Evolutionary conservation across 768 basidiomycete species (phyloP).

Genomic region (Cystobasidium onofrii): DNA sequence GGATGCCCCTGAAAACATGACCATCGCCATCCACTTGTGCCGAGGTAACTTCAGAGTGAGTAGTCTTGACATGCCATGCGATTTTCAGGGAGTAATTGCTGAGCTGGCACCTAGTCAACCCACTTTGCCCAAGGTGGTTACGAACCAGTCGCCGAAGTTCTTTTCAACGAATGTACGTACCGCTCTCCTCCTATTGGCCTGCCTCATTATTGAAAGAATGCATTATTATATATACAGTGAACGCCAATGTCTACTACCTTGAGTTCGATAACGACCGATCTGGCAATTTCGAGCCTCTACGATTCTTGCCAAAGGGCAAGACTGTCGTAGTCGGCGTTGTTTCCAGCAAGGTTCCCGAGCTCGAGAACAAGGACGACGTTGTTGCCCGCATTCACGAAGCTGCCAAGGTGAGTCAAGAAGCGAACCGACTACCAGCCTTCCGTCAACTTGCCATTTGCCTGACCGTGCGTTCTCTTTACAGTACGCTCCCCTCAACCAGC

Average conservation of each 20-base stretch:
- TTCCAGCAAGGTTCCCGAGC: conserved; percentile 38
- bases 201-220: too few relatives aligned
- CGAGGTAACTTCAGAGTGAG: conserved; percentile 36
- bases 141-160: conserved; percentile 36
- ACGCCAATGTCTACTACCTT: conserved; percentile 37
- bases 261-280: conserved; percentile 37
- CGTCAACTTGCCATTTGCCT: too few relatives aligned
- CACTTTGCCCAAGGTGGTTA: conserved; percentile 37
- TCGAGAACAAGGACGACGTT: conserved; percentile 41
- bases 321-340: conserved; percentile 41
- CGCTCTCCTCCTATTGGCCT: neutral
- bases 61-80: too few relatives aligned
- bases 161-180: conserved; percentile 33
- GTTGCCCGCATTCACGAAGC: conserved; percentile 39
- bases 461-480: neutral
- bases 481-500: conserved; percentile 41
- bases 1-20: conserved; percentile 35
- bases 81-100: too few relatives aligned
- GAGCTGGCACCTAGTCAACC: neutral
- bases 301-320: conserved; percentile 35
- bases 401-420: conserved; percentile 12
- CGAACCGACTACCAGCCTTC: too few relatives aligned
- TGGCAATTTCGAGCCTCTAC: conserved; percentile 38
- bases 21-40: conserved; percentile 37
- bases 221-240: neutral